Conservation (phyloP, 306 rosid species). For the Sphenostylis stenocarpa region DNA sequence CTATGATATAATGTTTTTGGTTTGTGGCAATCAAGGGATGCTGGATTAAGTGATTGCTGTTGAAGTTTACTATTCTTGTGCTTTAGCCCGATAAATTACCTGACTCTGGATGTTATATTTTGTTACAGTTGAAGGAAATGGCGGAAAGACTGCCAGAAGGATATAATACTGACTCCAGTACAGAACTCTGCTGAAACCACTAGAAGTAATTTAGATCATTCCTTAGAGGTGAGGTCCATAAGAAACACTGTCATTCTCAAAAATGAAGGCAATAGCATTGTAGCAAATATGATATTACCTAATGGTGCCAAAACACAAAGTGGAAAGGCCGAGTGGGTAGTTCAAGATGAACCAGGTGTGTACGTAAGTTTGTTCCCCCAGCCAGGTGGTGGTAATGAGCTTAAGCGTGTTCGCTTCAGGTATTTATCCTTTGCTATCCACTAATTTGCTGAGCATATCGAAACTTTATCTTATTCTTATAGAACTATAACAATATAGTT, state of each 20-base stretch:
- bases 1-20: background rate
- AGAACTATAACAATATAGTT: slow-evolving; percentile 11
- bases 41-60: background rate
- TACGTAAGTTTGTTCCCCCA: slow-evolving; percentile 65
- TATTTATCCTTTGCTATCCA: slow-evolving; percentile 35
- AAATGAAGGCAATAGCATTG: slow-evolving; percentile 48
- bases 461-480: slow-evolving; percentile 3
- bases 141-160: slow-evolving; percentile 64
- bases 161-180: slow-evolving; percentile 35
- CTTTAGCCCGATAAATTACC: slow-evolving; percentile 18
- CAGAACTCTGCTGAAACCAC: slow-evolving; percentile 43
- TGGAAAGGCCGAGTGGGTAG: slow-evolving; percentile 74
- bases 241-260: slow-evolving; percentile 44
- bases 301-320: slow-evolving; percentile 53
- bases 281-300: slow-evolving; percentile 38
- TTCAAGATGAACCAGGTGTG: slow-evolving; percentile 93
- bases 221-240: slow-evolving; percentile 43
- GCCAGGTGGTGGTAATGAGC: slow-evolving; percentile 78
- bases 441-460: slow-evolving; percentile 1
- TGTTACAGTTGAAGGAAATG: slow-evolving; percentile 73
- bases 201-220: slow-evolving; percentile 40
- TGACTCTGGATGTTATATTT: slow-evolving; percentile 35
- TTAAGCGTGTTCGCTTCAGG: slow-evolving; percentile 97
- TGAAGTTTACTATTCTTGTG: slow-evolving; percentile 22
- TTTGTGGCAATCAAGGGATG: slow-evolving; percentile 10